Evolutionary conservation across 306 rosid species (phyloP).

Genomic region (Spatholobus suberectus): DNA sequence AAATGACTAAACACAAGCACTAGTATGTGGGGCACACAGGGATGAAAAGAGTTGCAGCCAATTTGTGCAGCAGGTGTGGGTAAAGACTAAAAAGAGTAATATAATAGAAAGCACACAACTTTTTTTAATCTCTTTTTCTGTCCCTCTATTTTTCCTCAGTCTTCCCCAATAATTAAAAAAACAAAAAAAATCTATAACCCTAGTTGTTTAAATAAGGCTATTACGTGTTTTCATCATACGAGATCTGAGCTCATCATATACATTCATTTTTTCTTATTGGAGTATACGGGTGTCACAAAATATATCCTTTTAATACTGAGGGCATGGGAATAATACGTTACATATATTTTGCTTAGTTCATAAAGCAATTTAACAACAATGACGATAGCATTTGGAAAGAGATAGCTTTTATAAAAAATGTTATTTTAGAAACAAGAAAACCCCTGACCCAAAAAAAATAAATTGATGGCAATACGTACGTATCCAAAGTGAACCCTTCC

Average conservation of each 20-base stretch:
- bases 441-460: background rate
- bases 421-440: background rate
- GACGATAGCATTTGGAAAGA: slow-evolving; percentile 14
- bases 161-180: slow-evolving; percentile 8
- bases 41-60: slow-evolving; percentile 42
- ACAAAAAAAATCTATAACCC: background rate
- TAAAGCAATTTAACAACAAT: background rate
- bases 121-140: background rate
- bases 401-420: background rate
- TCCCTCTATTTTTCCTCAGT: slow-evolving; percentile 9
- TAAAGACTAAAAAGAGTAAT: slow-evolving; percentile 37
- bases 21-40: slow-evolving; percentile 22
- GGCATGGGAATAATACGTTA: background rate
- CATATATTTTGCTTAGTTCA: background rate
- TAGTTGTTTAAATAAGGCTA: background rate
- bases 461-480: background rate
- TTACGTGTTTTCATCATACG: background rate
- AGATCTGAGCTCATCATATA: background rate
- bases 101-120: slow-evolving; percentile 36
- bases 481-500: slow-evolving; percentile 1
- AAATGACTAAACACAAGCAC: slow-evolving; percentile 40
- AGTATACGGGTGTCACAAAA: background rate
- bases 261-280: background rate
- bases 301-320: background rate
- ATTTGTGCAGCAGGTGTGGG: slow-evolving; percentile 35